These are phyloP conservation scores for Clarireedia homoeocarpa DNA, from an alignment of 2,329 filamentous ascomycete genomes.

Conservation along the genomic window DNA sequence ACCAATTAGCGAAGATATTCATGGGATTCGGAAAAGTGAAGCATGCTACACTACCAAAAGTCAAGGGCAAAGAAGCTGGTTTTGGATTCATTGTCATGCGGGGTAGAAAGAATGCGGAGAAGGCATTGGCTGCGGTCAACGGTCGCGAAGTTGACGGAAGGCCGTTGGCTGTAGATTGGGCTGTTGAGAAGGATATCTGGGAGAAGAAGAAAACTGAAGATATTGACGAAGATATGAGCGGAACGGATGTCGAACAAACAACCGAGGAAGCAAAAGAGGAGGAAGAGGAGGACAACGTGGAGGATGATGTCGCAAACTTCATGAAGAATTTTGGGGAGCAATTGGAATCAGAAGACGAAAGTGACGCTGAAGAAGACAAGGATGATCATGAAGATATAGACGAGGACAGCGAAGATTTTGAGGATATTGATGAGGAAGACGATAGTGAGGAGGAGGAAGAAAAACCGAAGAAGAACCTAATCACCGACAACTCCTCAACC, in stretches of 20 bases:
- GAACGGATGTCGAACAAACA: slow-evolving; percentile 31
- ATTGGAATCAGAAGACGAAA: slow-evolving; percentile 32
- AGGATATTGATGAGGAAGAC: slow-evolving; percentile 31
- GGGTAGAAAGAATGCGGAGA: slow-evolving; percentile 84
- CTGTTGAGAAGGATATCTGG: slow-evolving; percentile 86
- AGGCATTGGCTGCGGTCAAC: slow-evolving; percentile 76
- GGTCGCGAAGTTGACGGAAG: slow-evolving; percentile 85
- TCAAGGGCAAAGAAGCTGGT: slow-evolving; percentile 62
- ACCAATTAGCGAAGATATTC: slow-evolving; percentile 75
- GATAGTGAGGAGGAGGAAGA: slow-evolving; percentile 31
- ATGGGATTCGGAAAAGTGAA: slow-evolving; percentile 87
- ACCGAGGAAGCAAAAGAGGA: slow-evolving; percentile 21
- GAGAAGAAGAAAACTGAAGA: slow-evolving; percentile 44
- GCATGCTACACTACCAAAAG: slow-evolving; percentile 74
- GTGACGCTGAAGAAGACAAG: slow-evolving; percentile 29
- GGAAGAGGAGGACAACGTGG: slow-evolving; percentile 23
- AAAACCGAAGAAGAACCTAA: slow-evolving; percentile 31
- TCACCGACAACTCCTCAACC: slow-evolving; percentile 63
- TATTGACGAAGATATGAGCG: slow-evolving; percentile 30
- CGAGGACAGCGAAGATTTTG: slow-evolving; percentile 40
- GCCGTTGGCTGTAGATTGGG: slow-evolving; percentile 90
- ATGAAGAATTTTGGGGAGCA: slow-evolving; percentile 29
- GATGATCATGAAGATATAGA: slow-evolving; percentile 29
- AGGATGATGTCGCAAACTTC: slow-evolving; percentile 32
- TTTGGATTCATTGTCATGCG: slow-evolving; percentile 91